Percentiles rank a stretch among this genome's conserved stretches.
These are phyloP conservation scores for Trichoderma hamatum DNA, from an alignment of 2,329 filamentous ascomycete genomes.

Conservation along the genomic window DNA sequence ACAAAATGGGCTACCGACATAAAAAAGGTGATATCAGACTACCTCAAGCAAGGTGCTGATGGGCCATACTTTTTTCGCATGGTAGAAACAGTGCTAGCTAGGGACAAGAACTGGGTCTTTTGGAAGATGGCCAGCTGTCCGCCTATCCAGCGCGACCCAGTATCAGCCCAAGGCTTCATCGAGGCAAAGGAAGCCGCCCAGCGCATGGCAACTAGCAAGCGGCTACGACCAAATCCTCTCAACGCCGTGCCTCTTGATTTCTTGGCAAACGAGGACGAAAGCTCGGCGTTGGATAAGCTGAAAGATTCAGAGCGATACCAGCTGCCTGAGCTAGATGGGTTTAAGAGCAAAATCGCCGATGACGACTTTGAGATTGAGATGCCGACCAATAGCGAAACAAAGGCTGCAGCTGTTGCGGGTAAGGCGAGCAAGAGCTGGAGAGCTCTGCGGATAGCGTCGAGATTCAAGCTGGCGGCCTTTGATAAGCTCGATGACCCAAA, in stretches of 20 bases:
- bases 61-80: slow-evolving; percentile 95
- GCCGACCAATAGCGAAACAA: slow-evolving; percentile 65
- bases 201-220: slow-evolving; percentile 70
- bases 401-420: slow-evolving; percentile 61
- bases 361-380: slow-evolving; percentile 88
- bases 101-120: slow-evolving; percentile 98
- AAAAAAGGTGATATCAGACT: slow-evolving; percentile 77
- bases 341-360: slow-evolving; percentile 72
- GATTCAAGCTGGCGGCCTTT: slow-evolving; percentile 73
- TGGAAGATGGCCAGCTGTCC: slow-evolving; percentile 98
- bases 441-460: slow-evolving; percentile 77
- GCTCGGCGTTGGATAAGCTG: slow-evolving; percentile 67
- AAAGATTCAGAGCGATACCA: slow-evolving; percentile 66
- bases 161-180: slow-evolving; percentile 69
- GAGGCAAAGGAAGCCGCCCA: slow-evolving; percentile 68
- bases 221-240: slow-evolving; percentile 68
- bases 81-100: slow-evolving; percentile 91
- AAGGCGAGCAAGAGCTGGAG: slow-evolving; percentile 92
- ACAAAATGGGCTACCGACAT: slow-evolving; percentile 82
- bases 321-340: slow-evolving; percentile 70
- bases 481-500: slow-evolving; percentile 86
- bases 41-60: slow-evolving; percentile 78
- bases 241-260: slow-evolving; percentile 79
- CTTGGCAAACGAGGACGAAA: slow-evolving; percentile 66
- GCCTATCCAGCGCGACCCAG: slow-evolving; percentile 74